These are phyloP conservation scores for Macrophomina phaseolina DNA, from an alignment of 2,329 filamentous ascomycete species.

Conservation along the genomic window DNA sequence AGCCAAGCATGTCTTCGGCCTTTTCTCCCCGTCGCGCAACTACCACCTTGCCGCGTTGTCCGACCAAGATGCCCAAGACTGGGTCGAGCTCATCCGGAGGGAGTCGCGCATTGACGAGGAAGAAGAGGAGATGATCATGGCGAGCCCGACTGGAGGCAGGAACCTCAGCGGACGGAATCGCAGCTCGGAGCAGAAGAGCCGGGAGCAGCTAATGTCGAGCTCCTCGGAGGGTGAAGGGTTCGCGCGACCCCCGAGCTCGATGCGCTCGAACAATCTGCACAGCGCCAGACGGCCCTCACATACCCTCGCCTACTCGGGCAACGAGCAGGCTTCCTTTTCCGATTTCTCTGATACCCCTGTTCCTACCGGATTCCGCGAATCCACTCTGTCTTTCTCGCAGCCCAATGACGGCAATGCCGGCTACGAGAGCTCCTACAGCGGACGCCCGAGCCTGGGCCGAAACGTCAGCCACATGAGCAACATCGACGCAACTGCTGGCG, in stretches of 20 bases:
- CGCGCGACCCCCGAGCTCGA: slow-evolving; percentile 35
- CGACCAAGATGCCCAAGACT: slow-evolving; percentile 78
- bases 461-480: slow-evolving; percentile 70
- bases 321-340: slow-evolving; percentile 77
- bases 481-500: slow-evolving; percentile 35
- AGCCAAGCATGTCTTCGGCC: slow-evolving; percentile 84
- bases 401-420: slow-evolving; percentile 29
- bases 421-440: slow-evolving; percentile 35
- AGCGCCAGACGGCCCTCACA: slow-evolving; percentile 64
- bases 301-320: slow-evolving; percentile 66
- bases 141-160: slow-evolving; percentile 64
- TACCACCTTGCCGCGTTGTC: slow-evolving; percentile 84
- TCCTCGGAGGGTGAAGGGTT: slow-evolving; percentile 52
- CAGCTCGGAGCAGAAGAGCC: slow-evolving; percentile 8
- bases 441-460: slow-evolving; percentile 40
- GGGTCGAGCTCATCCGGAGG: slow-evolving; percentile 80
- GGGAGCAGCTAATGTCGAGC: slow-evolving; percentile 47
- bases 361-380: slow-evolving; percentile 53
- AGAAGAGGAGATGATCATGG: slow-evolving; percentile 80
- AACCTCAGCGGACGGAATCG: background rate
- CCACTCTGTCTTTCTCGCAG: slow-evolving; percentile 52
- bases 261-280: slow-evolving; percentile 39
- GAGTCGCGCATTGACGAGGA: slow-evolving; percentile 87
- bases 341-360: slow-evolving; percentile 76
- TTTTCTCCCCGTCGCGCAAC: slow-evolving; percentile 90